Conservation (phyloP, 352 stramenopile genomes). For the Pythium brassicae region DNA sequence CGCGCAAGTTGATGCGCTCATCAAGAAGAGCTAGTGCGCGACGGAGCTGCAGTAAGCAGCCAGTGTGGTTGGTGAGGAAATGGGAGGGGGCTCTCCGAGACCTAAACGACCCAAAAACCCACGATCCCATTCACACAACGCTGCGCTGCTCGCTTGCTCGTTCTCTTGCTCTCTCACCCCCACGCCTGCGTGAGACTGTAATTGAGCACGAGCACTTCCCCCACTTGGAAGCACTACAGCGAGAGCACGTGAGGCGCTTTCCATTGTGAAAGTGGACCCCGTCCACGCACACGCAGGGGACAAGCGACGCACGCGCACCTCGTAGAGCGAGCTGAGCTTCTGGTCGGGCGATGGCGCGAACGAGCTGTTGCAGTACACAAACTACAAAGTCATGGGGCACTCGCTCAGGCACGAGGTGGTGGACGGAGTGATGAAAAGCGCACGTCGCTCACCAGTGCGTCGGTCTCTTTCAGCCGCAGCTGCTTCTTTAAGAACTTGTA, state of each 20-base stretch:
- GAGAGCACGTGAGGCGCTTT: not conserved
- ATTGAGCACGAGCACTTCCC: constrained; percentile 78
- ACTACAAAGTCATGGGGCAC: constrained; percentile 27
- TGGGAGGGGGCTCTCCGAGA: too few species aligned
- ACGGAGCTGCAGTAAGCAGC: too few species aligned
- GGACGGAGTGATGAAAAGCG: not conserved
- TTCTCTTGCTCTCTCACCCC: constrained; percentile 46
- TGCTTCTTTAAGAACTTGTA: constrained; percentile 86
- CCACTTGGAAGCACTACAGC: constrained; percentile 73
- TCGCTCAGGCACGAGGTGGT: not conserved
- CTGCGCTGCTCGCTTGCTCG: too few species aligned
- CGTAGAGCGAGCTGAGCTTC: constrained; percentile 67
- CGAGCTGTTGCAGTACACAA: constrained; percentile 87
- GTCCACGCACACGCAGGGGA: not conserved
- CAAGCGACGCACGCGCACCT: constrained; percentile 27
- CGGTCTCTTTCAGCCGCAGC: constrained; percentile 66
- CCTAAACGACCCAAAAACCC: not conserved
- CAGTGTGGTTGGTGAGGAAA: too few species aligned
- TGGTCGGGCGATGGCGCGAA: constrained; percentile 83
- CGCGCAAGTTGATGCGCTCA: constrained; percentile 70
- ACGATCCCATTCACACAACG: constrained; percentile 6
- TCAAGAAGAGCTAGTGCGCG: constrained; percentile 35
- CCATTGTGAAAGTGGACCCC: too few species aligned
- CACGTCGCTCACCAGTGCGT: constrained; percentile 46
- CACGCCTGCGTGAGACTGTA: constrained; percentile 85